Evolutionary conservation across 805 yeast species (phyloP).

Genomic region (Nakazawaea populi): DNA sequence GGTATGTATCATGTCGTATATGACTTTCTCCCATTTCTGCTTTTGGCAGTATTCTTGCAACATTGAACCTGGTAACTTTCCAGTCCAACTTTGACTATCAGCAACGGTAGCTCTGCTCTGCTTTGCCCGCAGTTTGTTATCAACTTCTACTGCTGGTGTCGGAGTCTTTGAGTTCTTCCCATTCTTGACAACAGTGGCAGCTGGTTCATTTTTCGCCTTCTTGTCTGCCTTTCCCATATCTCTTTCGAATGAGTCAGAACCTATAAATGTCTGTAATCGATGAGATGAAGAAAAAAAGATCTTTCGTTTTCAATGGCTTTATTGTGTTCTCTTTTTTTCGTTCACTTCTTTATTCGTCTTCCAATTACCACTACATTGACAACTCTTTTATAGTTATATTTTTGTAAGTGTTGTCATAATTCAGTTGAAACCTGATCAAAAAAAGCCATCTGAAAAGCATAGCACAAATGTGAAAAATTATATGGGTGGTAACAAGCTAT

Average conservation of each 20-base stretch:
- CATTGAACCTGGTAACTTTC: constrained; percentile 83
- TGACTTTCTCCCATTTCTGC: constrained; percentile 84
- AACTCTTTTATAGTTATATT: no score
- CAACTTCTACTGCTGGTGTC: constrained; percentile 8
- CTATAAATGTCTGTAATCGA: neutral
- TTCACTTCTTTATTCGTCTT: no score
- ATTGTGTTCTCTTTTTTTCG: neutral
- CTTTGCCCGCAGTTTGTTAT: constrained; percentile 13
- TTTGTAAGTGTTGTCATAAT: no score
- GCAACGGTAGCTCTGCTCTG: constrained; percentile 43
- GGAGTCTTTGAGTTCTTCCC: constrained; percentile 10
- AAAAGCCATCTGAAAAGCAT: no score
- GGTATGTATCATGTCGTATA: constrained; percentile 55
- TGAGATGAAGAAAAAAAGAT: neutral
- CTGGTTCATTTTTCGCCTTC: neutral
- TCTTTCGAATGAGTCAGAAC: neutral
- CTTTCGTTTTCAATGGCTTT: no score
- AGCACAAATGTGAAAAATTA: no score
- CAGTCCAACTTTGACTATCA: constrained; percentile 84
- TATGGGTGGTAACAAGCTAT: no score
- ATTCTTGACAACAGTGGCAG: constrained; percentile 7
- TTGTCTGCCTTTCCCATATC: neutral
- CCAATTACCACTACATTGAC: no score
- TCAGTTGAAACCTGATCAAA: no score
- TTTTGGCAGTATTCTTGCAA: constrained; percentile 85